Evolutionary conservation across 2,329 filamentous ascomycete species (phyloP), one percentile per base, ranked within the genome.

Genomic region (Cyphellophora europaea): DNA sequence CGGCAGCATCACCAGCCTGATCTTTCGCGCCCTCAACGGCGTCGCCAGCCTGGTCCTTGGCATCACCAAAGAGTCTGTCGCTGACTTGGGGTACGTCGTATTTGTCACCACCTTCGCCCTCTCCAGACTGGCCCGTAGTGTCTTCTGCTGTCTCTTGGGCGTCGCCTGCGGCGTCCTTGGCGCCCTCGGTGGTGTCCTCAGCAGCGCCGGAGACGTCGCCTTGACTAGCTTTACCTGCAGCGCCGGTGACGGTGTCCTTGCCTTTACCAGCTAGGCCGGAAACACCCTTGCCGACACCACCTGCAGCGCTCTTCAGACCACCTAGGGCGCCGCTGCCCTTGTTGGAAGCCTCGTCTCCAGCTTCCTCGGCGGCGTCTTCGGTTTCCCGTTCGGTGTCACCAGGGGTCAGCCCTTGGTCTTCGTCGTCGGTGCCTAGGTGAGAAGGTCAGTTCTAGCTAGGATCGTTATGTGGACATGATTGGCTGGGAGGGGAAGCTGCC

Each of bases 151-250:
- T 34, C 5, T 54, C 44, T 19, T 56, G 47, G n/a, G 39, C 32
- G 12, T 36, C 36, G 27, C 43, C 37, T 8, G 38, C 37, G 11
- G 32, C 34, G 59, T 80, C 32, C 76, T 80, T 48, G 75, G 76
- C 6, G 29, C 10, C n/a, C 8, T 25, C 21, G 8, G 8, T 25
- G 6, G 41, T 40, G 29, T 41, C 45, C 28, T 41, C 25, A 10
- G 45, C 43, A n/a, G 43, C 47, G 14, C 42, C 45, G 23, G 35
- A 17, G 13, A 42, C 44, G 18, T 51, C 49, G 17, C 40, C 49
- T 35, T 46, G 35, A 3, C 38, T 34, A 6, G 35, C 44, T 12
- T 47, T 46, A 10, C 46, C 38, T 6, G 47, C 38, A 11, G 52
- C 49, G 13, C 44, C 49, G 19, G 51, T 38, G 0, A 52, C 51